These are phyloP conservation scores for Posidonia oceanica DNA, from an alignment of 116 monocot genomes.

Conservation along the genomic window DNA sequence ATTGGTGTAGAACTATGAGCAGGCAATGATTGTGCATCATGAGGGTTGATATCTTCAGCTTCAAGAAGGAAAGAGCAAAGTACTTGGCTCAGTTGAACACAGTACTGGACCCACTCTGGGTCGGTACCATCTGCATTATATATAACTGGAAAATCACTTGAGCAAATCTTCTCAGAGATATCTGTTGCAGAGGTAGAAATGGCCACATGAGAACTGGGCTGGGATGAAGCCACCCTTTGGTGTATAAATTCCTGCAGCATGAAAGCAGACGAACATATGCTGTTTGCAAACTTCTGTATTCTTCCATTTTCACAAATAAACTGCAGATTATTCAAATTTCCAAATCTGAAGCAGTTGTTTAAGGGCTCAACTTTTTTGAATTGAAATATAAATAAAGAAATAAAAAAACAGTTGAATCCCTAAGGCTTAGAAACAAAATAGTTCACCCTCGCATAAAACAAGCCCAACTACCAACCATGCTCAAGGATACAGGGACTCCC, in stretches of 20 bases:
- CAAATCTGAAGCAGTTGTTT: constrained; percentile 50
- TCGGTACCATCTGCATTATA: constrained; percentile 19
- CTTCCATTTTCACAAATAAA: constrained; percentile 97
- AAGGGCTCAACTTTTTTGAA: background rate
- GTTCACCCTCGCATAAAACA: too few relatives aligned
- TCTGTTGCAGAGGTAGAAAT: constrained; percentile 7
- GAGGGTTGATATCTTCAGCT: constrained; percentile 44
- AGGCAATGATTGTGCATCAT: constrained; percentile 23
- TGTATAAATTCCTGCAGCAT: constrained; percentile 66
- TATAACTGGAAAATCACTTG: constrained; percentile 3
- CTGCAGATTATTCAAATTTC: constrained; percentile 84
- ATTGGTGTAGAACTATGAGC: constrained; percentile 37
- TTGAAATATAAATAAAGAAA: background rate
- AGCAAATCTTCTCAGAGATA: constrained; percentile 5
- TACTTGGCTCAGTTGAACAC: constrained; percentile 46
- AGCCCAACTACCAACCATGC: too few relatives aligned
- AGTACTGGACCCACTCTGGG: constrained; percentile 61
- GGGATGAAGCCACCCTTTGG: constrained; percentile 15
- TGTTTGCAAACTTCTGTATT: constrained; percentile 92
- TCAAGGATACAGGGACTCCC: constrained; percentile 91
- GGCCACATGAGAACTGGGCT: constrained; percentile 11
- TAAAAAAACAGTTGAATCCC: background rate
- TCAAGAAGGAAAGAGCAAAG: constrained; percentile 89
- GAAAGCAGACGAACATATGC: constrained; percentile 90
- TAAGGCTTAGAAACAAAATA: too few relatives aligned